Conservation (phyloP, 1,139 yeast species). For the Geotrichum macrosporum region DNA sequence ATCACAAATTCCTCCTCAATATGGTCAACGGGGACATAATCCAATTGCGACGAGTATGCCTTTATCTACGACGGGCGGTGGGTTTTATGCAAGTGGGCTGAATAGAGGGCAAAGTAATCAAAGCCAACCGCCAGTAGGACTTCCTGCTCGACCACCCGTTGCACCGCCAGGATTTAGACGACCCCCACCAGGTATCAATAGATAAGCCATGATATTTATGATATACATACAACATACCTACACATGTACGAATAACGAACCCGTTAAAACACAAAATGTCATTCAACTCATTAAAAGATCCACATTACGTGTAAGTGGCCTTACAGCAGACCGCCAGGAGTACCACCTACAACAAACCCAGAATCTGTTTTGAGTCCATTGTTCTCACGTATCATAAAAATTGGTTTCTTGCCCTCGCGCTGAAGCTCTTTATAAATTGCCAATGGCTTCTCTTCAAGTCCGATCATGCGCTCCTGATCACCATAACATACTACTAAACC, state of each 20-base stretch:
- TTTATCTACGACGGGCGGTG: not conserved
- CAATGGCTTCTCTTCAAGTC: conserved; percentile 84
- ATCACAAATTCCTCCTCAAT: not conserved
- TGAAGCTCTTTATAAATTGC: conserved; percentile 81
- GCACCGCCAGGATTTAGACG: conserved; percentile 17
- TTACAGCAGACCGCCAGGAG: conserved; percentile 38
- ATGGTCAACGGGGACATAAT: not conserved
- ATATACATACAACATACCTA: not conserved
- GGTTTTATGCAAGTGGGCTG: not conserved
- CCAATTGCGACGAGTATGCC: conserved; percentile 12
- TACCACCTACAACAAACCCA: conserved; percentile 35
- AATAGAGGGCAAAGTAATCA: not conserved
- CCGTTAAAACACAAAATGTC: too few relatives aligned
- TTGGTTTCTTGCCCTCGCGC: conserved; percentile 84
- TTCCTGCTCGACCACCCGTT: conserved; percentile 14
- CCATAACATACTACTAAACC: conserved; percentile 89
- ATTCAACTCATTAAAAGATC: not conserved
- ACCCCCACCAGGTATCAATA: conserved; percentile 7
- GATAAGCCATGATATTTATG: not conserved
- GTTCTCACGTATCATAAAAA: conserved; percentile 84
- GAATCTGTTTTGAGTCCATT: conserved; percentile 43
- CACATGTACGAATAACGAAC: not conserved
- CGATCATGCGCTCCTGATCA: conserved; percentile 80
- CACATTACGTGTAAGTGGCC: not conserved
- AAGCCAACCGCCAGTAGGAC: conserved; percentile 1